Evolutionary conservation across 73 alveolate species (phyloP), one percentile per base, ranked within the genome.

Genomic region (Durusdinium trenchii): DNA sequence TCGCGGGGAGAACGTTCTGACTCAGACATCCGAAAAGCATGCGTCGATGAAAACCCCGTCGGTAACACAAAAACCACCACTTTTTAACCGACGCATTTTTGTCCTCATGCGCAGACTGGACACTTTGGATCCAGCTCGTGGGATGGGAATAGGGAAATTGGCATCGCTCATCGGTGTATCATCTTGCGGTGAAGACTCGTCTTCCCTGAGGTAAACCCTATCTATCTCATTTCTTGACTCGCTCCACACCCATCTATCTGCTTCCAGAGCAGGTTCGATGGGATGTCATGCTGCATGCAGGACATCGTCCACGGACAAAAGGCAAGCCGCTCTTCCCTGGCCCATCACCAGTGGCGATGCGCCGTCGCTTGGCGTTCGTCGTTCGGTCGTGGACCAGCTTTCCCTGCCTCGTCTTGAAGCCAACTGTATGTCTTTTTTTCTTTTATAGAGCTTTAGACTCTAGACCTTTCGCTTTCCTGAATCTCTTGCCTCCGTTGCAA

Each of bases 281-380:
- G 60, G 85, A 47, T 46, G 86, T 50, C 96, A 89, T 52, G 96
- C 96, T 43, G 86, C 86, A 50, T 42, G 82, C 91, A 23, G 96
- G 96, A 42, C 96, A 89, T 6, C 96, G 96, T 30, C 96, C 96
- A 50, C 67, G 69, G n/a, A 62, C 96, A 52, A 89, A 67, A 52
- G 91, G 28, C 48, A 50, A 38, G 50, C 96, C 96, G 40, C 82
- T 89, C 96, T 89, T 89, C 12, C 96, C 96, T 1, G 96, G 96
- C 1, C 86, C 96, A 32, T 89, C 96, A 18, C 86, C 86, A 4
- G 61, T 23, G 30, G 30, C 40, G 42, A 45, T 52, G 54, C 98
- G 98, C 18, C 89, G 98, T 54, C 81, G 81, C 71, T 81, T 81
- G 71, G 91, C 86, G 60, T 76, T 40, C 1, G 42, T 36, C 60